Evolutionary conservation across 495 filamentous ascomycete genomes (phyloP), one percentile per base, ranked within the genome.

Genomic region (Lichina pygmaea): DNA sequence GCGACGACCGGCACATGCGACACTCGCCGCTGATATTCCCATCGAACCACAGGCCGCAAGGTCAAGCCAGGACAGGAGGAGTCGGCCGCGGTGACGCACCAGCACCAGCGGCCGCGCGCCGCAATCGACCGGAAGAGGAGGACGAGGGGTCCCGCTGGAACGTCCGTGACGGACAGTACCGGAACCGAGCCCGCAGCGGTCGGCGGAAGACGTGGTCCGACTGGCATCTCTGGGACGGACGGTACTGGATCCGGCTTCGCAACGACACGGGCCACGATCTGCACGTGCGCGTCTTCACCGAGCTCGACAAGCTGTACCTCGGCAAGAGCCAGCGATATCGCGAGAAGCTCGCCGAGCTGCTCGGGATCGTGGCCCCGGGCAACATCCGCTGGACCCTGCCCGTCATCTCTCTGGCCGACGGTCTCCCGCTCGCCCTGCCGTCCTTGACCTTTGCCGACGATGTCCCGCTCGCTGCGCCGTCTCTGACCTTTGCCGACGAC

Each of bases 161-260:
- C 6, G 43, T 24, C 24, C 24, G 4, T 1, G 24, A 24, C 24
- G 24, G 24, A 24, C 24, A 4, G 4, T 24, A 24, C 24, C 4
- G 2, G 24, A 44, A 42, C 49, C 24, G 31, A 1, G n/a, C n/a
- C 45, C 2, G 15, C 8, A 44, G 10, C 33, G 32, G 43, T 31
- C 34, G 31, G 11, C n/a, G 42, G 6, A n/a, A 33, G 54, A 5
- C 57, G 59, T 62, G 55, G 36, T 39, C 51, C n/a, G 33, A 48
- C 0, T 74, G 66, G 67, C 50, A 51, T 3, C 61, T 89, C 0
- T 93, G 73, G 70, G 86, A 95, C 55, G 70, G 77, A 8, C 70
- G 86, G 8, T 93, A 69, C 61, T 95, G 86, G 86, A 60, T 92
- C 34, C 68, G 74, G 5, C 38, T 83, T 9, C 50, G 54, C 12